A percentile compares a stretch with the other conserved stretches of the same genome.
Conservation (phyloP, 805 yeast genomes). For the Starmerella vitae region DNA sequence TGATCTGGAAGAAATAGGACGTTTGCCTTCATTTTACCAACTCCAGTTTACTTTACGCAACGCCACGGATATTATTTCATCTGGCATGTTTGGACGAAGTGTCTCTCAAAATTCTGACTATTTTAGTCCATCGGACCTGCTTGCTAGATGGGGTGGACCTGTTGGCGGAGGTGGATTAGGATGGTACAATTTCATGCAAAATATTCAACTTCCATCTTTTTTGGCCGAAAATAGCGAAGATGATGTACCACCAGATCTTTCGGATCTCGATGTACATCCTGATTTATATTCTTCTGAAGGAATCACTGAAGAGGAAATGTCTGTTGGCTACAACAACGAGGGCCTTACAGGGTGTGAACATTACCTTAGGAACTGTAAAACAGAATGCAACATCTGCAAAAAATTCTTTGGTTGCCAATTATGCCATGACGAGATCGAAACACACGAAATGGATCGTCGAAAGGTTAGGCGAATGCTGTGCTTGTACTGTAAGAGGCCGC, state of each 20-base stretch:
- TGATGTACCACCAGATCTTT: constrained; percentile 4
- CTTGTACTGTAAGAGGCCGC: constrained; percentile 66
- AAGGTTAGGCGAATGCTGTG: constrained; percentile 61
- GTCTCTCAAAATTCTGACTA: neutral
- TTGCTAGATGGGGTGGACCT: constrained; percentile 15
- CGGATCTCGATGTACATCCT: constrained; percentile 3
- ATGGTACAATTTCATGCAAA: constrained; percentile 14
- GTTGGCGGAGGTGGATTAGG: neutral
- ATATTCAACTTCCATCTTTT: constrained; percentile 11
- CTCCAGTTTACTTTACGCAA: constrained; percentile 15
- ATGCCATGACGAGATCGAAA: constrained; percentile 61
- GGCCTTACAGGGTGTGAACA: constrained; percentile 63
- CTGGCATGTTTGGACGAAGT: neutral
- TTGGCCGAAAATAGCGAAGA: constrained; percentile 6
- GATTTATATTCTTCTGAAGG: constrained; percentile 27
- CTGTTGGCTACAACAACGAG: constrained; percentile 27
- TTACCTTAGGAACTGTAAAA: constrained; percentile 69
- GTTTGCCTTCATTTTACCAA: constrained; percentile 16
- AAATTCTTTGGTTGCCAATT: constrained; percentile 72
- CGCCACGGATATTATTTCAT: constrained; percentile 12
- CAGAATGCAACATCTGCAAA: constrained; percentile 63
- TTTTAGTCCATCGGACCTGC: constrained; percentile 10
- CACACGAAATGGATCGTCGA: constrained; percentile 46
- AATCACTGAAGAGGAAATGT: constrained; percentile 32
- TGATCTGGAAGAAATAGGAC: constrained; percentile 17